Evolutionary conservation across 768 basidiomycete genomes (phyloP), one percentile per base, ranked within the genome.

Genomic region (Lactarius pseudohatsudake): DNA sequence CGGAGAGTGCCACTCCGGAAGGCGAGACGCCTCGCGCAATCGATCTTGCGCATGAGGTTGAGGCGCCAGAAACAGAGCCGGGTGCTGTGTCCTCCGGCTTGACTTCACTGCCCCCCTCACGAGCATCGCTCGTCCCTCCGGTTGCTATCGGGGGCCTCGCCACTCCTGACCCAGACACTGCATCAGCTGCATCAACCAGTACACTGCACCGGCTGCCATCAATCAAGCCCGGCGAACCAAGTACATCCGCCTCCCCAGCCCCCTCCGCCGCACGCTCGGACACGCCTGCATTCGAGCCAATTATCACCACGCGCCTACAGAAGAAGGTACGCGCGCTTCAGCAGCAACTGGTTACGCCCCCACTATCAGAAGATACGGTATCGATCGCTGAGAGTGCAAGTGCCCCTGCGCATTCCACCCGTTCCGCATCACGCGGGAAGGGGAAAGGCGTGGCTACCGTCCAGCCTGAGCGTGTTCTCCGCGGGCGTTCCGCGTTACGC

Each of bases 241-340:
- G 66, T 53, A 53, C 62, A 26, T 28, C 43, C 10, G 26, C 81
- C 69, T 69, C 79, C 68, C 40, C 62, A 64, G 30, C 54, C 47
- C 28, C 75, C 71, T 56, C 72, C 68, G 20, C 61, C 56, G 22
- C 72, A 53, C 58, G 75, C 80, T 32, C 77, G n/a, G 58, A 26
- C 28, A 67, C 66, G 28, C 66, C 66, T 6, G 62, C 22, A 20
- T 84, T 82, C 71, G 83, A 80, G 57, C 84, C 86, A 18, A 84
- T 85, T 56, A 87, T 88, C 57, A 79, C 86, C 36, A 85, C 86
- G 43, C 85, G 86, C 57, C 71, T 80, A 74, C 64, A 87, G 84
- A 74, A 67, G 43, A 86, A 82, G 72, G 79, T 79, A 18, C 75
- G 77, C 50, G 72, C 69, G 54, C 71, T 70, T 43, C 72, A 74